A percentile compares a stretch with the other conserved stretches of the same genome.
These are phyloP conservation scores for Dryadomyces sulphureus DNA, from an alignment of 2,329 filamentous ascomycete species.

Conservation along the genomic window DNA sequence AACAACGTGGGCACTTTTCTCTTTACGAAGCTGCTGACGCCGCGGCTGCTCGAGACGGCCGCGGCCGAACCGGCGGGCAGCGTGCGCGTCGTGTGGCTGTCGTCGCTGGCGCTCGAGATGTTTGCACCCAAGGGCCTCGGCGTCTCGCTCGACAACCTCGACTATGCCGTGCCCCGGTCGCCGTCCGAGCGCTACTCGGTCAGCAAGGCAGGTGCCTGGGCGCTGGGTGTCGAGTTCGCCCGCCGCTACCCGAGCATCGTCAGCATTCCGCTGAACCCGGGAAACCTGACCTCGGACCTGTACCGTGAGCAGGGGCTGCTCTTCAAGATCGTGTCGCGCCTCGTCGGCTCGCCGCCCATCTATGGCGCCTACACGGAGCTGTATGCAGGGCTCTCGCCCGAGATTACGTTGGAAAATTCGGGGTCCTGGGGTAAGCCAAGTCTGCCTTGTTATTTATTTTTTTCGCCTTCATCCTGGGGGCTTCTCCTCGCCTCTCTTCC, in stretches of 20 bases:
- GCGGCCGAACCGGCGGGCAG: background rate
- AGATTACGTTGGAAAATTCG: slow-evolving; percentile 22
- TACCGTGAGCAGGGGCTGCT: slow-evolving; percentile 14
- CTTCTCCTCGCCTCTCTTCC: too few species aligned
- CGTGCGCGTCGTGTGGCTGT: slow-evolving; percentile 12
- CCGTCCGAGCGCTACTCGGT: slow-evolving; percentile 2
- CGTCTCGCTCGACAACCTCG: slow-evolving; percentile 8
- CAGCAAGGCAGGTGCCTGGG: slow-evolving; percentile 11
- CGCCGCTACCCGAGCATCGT: slow-evolving; percentile 4
- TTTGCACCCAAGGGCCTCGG: slow-evolving; percentile 6
- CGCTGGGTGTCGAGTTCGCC: slow-evolving; percentile 10
- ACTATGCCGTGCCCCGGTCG: slow-evolving; percentile 3
- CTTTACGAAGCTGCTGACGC: slow-evolving; percentile 13
- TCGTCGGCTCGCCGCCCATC: slow-evolving; percentile 15
- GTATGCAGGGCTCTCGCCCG: slow-evolving; percentile 28
- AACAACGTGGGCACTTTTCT: slow-evolving; percentile 14
- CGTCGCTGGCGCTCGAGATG: slow-evolving; percentile 9
- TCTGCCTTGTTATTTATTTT: background rate
- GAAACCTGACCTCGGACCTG: slow-evolving; percentile 23
- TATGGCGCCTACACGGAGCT: slow-evolving; percentile 33
- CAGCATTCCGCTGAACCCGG: slow-evolving; percentile 20
- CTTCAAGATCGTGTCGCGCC: slow-evolving; percentile 8
- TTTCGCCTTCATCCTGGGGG: background rate
- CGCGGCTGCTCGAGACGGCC: slow-evolving; percentile 10
- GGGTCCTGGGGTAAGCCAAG: background rate